These are phyloP conservation scores for Russula olivacea DNA, from an alignment of 768 basidiomycete species.

Conservation along the genomic window DNA sequence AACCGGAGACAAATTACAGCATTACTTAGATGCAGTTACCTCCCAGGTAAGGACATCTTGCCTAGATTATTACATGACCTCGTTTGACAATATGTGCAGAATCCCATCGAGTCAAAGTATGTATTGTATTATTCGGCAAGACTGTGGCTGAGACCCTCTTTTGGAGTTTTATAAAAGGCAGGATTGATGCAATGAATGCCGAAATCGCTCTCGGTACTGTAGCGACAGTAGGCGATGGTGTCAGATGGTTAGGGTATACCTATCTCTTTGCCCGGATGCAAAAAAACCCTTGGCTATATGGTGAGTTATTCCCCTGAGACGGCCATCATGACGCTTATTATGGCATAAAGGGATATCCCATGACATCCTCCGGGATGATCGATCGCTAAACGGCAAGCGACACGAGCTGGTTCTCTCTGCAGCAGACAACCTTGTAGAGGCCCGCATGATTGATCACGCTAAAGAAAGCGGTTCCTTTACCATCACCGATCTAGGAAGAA, in stretches of 20 bases:
- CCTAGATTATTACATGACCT: slow-evolving; percentile 8
- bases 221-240: slow-evolving; percentile 74
- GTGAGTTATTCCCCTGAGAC: slow-evolving; percentile 34
- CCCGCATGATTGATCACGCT: slow-evolving; percentile 81
- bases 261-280: slow-evolving; percentile 95
- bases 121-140: slow-evolving; percentile 27
- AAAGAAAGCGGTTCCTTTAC: slow-evolving; percentile 49
- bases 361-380: slow-evolving; percentile 64
- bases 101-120: slow-evolving; percentile 94
- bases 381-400: slow-evolving; percentile 63
- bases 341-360: slow-evolving; percentile 57
- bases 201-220: slow-evolving; percentile 95
- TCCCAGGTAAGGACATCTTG: slow-evolving; percentile 53
- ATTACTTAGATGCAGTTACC: slow-evolving; percentile 83
- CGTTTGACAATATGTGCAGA: slow-evolving; percentile 38
- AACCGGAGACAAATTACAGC: slow-evolving; percentile 83
- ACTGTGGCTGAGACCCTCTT: background rate
- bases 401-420: slow-evolving; percentile 60
- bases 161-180: slow-evolving; percentile 65
- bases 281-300: slow-evolving; percentile 83
- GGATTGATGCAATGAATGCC: slow-evolving; percentile 89
- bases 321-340: slow-evolving; percentile 7
- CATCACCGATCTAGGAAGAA: slow-evolving; percentile 88
- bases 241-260: slow-evolving; percentile 95
- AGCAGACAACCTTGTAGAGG: slow-evolving; percentile 57